Evolutionary conservation across 148 eudicot species (phyloP).

Genomic region (Amaranthus palmeri): DNA sequence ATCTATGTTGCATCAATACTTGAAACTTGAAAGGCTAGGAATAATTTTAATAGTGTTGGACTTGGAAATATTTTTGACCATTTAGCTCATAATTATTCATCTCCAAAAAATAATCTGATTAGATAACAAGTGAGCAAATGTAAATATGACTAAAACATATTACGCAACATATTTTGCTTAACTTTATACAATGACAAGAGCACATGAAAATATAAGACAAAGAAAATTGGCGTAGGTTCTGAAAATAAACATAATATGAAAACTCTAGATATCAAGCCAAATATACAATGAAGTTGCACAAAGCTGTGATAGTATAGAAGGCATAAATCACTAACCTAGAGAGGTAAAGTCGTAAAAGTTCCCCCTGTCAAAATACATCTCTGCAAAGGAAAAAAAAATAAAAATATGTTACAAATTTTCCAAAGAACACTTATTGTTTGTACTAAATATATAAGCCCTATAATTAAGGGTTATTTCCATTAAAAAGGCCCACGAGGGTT

Average conservation of each 20-base stretch:
- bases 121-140: too few species aligned
- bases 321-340: slow-evolving; percentile 51
- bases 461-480: too few species aligned
- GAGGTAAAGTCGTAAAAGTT: slow-evolving; percentile 90
- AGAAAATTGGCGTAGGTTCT: neutral
- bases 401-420: neutral
- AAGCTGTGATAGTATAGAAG: neutral
- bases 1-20: too few species aligned
- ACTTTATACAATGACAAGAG: neutral
- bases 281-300: neutral
- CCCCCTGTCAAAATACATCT: slow-evolving; percentile 86
- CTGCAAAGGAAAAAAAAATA: slow-evolving; percentile 44
- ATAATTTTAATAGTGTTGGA: too few species aligned
- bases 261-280: neutral
- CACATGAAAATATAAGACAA: too few species aligned
- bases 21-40: too few species aligned
- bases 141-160: too few species aligned
- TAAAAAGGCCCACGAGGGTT: too few species aligned
- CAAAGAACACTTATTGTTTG: neutral
- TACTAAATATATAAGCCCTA: too few species aligned
- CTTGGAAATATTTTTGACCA: too few species aligned
- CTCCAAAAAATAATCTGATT: too few species aligned
- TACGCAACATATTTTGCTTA: neutral
- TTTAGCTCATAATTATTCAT: too few species aligned
- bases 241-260: neutral